These are phyloP conservation scores for Suillus paluster DNA, from an alignment of 768 basidiomycete species.

Conservation along the genomic window DNA sequence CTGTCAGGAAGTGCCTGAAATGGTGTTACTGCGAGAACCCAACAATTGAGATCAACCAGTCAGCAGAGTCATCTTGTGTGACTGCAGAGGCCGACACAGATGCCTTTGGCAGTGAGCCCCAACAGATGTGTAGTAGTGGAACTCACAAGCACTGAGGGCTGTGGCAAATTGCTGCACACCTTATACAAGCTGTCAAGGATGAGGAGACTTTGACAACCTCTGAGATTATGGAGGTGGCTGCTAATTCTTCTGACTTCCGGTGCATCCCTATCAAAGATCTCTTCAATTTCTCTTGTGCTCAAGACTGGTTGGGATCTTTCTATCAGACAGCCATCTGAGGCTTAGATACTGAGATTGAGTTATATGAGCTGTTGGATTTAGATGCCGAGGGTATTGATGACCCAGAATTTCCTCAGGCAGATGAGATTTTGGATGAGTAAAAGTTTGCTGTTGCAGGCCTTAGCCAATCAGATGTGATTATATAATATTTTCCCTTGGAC, in stretches of 20 bases:
- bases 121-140: neutral
- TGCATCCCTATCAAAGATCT: neutral
- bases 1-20: slow-evolving; percentile 13
- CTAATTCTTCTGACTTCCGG: neutral
- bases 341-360: slow-evolving; percentile 9
- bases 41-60: neutral
- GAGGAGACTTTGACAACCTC: neutral
- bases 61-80: too few relatives aligned
- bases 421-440: neutral
- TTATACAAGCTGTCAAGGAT: neutral
- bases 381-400: slow-evolving; percentile 8
- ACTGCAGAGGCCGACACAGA: neutral
- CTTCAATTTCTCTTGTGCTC: neutral
- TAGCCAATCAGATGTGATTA: too few relatives aligned
- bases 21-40: neutral
- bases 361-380: slow-evolving; percentile 10
- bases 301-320: slow-evolving; percentile 1
- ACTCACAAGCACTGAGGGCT: neutral
- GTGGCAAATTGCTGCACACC: neutral
- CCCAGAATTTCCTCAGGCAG: neutral
- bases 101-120: neutral
- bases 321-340: neutral
- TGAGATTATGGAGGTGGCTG: neutral
- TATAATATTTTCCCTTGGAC: too few relatives aligned
- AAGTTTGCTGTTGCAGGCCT: too few relatives aligned